phyloP scores from a whole-genome alignment of 805 yeast species.

The Hemisphaericaspora nanyangensis region DNA sequence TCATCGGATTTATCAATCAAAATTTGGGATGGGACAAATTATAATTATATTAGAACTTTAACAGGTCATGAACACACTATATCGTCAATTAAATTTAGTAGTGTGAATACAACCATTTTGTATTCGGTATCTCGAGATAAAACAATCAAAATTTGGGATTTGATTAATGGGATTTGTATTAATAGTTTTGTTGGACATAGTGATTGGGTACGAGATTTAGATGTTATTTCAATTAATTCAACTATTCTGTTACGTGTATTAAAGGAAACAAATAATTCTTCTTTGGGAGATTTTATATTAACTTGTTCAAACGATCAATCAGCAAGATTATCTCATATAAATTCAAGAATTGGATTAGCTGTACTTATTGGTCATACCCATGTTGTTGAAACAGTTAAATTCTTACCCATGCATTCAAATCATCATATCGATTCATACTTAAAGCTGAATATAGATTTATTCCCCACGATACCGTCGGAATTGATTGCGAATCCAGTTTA shows the following conservation, averaged over 20 bases:
- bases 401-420: slow-evolving; percentile 55
- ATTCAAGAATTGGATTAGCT: slow-evolving; percentile 64
- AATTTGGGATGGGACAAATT: slow-evolving; percentile 61
- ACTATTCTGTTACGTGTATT: background rate
- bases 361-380: slow-evolving; percentile 75
- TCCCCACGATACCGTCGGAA: slow-evolving; percentile 30
- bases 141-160: slow-evolving; percentile 62
- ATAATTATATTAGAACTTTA: slow-evolving; percentile 56
- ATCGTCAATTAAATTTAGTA: slow-evolving; percentile 56
- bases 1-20: slow-evolving; percentile 56
- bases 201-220: slow-evolving; percentile 81
- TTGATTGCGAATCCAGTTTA: slow-evolving; percentile 25
- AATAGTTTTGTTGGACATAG: slow-evolving; percentile 72
- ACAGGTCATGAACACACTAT: slow-evolving; percentile 88
- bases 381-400: slow-evolving; percentile 70
- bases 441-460: slow-evolving; percentile 24
- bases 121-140: slow-evolving; percentile 65
- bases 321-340: slow-evolving; percentile 61
- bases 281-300: slow-evolving; percentile 53
- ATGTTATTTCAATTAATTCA: slow-evolving; percentile 23
- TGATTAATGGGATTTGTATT: slow-evolving; percentile 61
- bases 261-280: background rate
- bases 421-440: slow-evolving; percentile 45
- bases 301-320: slow-evolving; percentile 81
- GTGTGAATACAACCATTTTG: slow-evolving; percentile 41